phyloP scores from a whole-genome alignment of 2,329 filamentous ascomycete genomes.

The Capronia epimyces region DNA sequence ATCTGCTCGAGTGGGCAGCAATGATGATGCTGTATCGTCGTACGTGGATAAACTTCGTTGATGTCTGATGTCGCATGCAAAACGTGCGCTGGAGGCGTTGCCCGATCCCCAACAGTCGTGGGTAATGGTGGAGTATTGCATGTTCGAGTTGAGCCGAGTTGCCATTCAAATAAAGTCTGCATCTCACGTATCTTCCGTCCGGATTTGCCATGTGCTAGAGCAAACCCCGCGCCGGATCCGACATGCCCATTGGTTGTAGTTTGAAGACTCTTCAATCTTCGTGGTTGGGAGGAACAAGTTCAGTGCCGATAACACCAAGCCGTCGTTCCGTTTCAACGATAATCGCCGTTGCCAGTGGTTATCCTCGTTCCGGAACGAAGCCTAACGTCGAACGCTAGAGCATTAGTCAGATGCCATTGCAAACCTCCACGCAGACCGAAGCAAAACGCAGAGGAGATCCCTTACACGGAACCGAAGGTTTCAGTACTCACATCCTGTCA shows the following conservation, averaged over 20 bases:
- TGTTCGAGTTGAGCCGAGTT: slow-evolving; percentile 18
- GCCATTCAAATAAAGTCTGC: slow-evolving; percentile 22
- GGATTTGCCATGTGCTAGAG: slow-evolving; percentile 32
- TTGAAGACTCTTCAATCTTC: slow-evolving; percentile 16
- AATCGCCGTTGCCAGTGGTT: slow-evolving; percentile 46
- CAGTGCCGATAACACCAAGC: slow-evolving; percentile 31
- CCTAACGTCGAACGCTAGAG: slow-evolving; percentile 78
- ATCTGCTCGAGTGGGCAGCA: slow-evolving; percentile 15
- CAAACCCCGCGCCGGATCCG: slow-evolving; percentile 31
- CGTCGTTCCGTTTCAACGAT: slow-evolving; percentile 51
- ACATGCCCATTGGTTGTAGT: slow-evolving; percentile 26
- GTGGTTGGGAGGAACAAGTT: slow-evolving; percentile 18
- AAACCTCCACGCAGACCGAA: slow-evolving; percentile 70
- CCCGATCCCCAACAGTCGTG: slow-evolving; percentile 9
- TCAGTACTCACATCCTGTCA: slow-evolving; percentile 93
- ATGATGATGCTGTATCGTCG: slow-evolving; percentile 18
- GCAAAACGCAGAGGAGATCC: slow-evolving; percentile 81
- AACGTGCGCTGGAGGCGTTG: slow-evolving; percentile 13
- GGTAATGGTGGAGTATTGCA: slow-evolving; percentile 20
- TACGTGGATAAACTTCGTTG: slow-evolving; percentile 23
- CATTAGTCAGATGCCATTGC: slow-evolving; percentile 73
- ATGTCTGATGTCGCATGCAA: slow-evolving; percentile 22
- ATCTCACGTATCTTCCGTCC: slow-evolving; percentile 21
- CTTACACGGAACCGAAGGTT: slow-evolving; percentile 75
- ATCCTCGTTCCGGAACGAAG: slow-evolving; percentile 76